Percentiles rank a stretch among this genome's conserved stretches.
Conservation (phyloP, 148 eudicot genomes). For the Heliamphora exappendiculata region DNA sequence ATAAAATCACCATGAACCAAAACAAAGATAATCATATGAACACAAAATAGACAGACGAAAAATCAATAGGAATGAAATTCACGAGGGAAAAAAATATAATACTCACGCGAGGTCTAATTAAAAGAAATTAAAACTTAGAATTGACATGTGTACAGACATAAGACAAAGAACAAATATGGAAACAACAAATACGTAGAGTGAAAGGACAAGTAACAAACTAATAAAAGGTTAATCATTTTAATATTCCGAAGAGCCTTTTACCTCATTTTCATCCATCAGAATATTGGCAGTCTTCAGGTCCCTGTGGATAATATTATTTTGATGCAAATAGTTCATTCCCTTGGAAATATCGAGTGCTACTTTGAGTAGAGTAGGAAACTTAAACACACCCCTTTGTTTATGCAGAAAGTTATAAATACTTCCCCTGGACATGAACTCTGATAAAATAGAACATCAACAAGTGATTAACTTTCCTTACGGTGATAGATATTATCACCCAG, state of each 20-base stretch:
- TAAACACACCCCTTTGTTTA: constrained; percentile 40
- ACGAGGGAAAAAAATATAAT: not conserved
- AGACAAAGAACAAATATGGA: not conserved
- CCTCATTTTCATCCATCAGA: constrained; percentile 62
- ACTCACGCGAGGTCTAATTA: not conserved
- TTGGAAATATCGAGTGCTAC: constrained; percentile 52
- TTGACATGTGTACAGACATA: not conserved
- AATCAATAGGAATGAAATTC: not conserved
- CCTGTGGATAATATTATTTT: constrained; percentile 57
- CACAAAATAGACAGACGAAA: not conserved
- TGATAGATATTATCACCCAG: not conserved
- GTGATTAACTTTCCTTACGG: not conserved
- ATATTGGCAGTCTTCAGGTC: constrained; percentile 75
- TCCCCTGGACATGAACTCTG: constrained; percentile 56
- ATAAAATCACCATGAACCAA: not conserved
- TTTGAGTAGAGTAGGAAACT: constrained; percentile 39
- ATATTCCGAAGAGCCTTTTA: constrained; percentile 20
- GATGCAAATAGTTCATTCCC: constrained; percentile 68
- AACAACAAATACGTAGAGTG: not conserved
- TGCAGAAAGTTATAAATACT: constrained; percentile 46
- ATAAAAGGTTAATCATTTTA: not conserved
- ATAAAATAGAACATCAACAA: constrained; percentile 20
- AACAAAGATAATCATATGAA: not conserved
- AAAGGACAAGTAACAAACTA: not conserved
- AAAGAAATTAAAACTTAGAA: not conserved